Conservation (phyloP, 306 rosid genomes). For the Citrullus colocynthis region DNA sequence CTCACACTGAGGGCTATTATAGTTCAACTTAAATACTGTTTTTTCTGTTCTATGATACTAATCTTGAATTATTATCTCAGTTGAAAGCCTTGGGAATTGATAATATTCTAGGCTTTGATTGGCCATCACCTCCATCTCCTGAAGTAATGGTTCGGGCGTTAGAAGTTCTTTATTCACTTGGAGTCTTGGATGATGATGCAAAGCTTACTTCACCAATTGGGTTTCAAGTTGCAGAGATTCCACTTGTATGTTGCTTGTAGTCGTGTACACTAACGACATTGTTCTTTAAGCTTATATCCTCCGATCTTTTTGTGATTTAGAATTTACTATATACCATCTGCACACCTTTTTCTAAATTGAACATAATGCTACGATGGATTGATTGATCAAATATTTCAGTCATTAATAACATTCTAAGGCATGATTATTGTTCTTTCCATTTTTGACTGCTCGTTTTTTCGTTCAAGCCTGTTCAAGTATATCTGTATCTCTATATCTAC, state of each 20-base stretch:
- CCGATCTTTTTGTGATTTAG: neutral
- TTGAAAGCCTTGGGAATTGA: constrained; percentile 89
- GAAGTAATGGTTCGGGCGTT: constrained; percentile 94
- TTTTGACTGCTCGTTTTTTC: neutral
- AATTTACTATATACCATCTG: neutral
- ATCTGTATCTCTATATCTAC: neutral
- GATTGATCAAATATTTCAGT: neutral
- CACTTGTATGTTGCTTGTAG: constrained; percentile 45
- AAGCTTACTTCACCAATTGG: constrained; percentile 93
- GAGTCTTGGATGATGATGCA: constrained; percentile 79
- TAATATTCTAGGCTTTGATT: constrained; percentile 88
- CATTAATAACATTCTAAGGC: neutral
- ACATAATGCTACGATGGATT: neutral
- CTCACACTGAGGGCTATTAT: too few relatives aligned
- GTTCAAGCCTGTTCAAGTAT: neutral
- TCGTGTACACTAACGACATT: neutral
- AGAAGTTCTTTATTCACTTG: constrained; percentile 87
- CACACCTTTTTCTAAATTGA: neutral
- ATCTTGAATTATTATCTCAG: constrained; percentile 29
- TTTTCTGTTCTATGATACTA: neutral
- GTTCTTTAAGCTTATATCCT: neutral
- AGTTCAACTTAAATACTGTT: neutral
- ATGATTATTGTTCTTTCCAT: neutral
- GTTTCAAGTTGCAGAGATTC: constrained; percentile 93
- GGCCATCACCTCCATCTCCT: constrained; percentile 94